A percentile compares a stretch with the other conserved stretches of the same genome.
These are phyloP conservation scores for Xylaria sp. DNA, from an alignment of 2,329 filamentous ascomycete genomes.

Conservation along the genomic window DNA sequence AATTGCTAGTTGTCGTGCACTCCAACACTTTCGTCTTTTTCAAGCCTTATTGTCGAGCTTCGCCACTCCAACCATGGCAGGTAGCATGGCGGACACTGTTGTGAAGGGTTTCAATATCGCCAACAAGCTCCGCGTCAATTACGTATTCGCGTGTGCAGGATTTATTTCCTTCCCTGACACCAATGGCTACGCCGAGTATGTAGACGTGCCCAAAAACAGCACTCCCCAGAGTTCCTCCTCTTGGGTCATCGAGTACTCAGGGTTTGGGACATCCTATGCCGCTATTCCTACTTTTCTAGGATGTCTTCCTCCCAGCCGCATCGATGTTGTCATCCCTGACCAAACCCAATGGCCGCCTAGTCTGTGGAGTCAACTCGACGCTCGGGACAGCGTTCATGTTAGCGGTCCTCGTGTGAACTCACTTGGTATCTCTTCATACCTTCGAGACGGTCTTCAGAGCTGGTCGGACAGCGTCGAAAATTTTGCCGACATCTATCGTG, in stretches of 20 bases:
- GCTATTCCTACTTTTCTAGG: slow-evolving; percentile 8
- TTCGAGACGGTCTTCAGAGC: slow-evolving; percentile 5
- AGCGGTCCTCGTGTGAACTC: slow-evolving; percentile 1
- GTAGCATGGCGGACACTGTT: background rate
- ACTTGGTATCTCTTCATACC: slow-evolving; percentile 10
- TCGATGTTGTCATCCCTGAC: slow-evolving; percentile 10
- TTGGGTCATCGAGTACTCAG: slow-evolving; percentile 5
- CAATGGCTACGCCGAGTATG: slow-evolving; percentile 5
- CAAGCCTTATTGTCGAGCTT: background rate
- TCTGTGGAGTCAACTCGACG: slow-evolving; percentile 7
- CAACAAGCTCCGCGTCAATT: slow-evolving; percentile 6
- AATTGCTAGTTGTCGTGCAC: background rate
- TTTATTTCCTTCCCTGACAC: slow-evolving; percentile 7
- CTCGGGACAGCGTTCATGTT: slow-evolving; percentile 4
- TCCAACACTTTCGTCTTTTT: background rate
- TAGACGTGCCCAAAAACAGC: slow-evolving; percentile 4
- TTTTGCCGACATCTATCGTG: slow-evolving; percentile 6
- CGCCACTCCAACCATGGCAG: background rate
- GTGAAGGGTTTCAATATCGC: slow-evolving; percentile 4
- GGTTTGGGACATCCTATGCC: slow-evolving; percentile 1
- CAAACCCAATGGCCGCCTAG: slow-evolving; percentile 6
- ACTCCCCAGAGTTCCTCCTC: slow-evolving; percentile 5
- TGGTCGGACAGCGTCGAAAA: background rate
- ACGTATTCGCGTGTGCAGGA: background rate
- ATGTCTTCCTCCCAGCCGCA: slow-evolving; percentile 3